Evolutionary conservation across 805 yeast species (phyloP), one percentile per base, ranked within the genome.

Genomic region (Saccharomycopsis selenospora): DNA sequence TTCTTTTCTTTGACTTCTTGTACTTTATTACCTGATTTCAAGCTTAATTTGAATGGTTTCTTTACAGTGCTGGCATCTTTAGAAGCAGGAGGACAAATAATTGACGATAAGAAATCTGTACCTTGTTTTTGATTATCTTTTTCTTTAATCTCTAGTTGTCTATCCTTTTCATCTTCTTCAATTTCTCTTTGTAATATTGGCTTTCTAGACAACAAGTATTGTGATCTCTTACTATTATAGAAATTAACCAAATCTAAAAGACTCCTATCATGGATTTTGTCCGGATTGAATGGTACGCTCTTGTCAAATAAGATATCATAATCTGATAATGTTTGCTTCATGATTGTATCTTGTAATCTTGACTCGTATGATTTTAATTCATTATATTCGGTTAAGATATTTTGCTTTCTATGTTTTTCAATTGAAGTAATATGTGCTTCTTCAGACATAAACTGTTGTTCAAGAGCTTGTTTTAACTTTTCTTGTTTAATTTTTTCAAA

Each of bases 151-250:
- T 67, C 73, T 18, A 65, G 69, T 42, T 63, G 62, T 46, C 66
- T 58, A 56, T 75, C 79, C 11, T 43, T 42, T 0, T 51, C 56
- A 55, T 78, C 84, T 26, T 53, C 45, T 13, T 61, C 62, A 40
- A 71, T 73, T 56, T 80, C 86, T 13, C 62, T 59, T 3, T 56
- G 29, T 47, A 68, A 62, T 40, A 59, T 65, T 8, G 60, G 59
- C 17, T 61, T 59, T 52, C 82, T 61, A 36, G 58, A 54, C 11
- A 69, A 68, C 17, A 71, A 49, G 52, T 76, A 77, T 24, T n/a
- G 7, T 2, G 43, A 6, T 3, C 26, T 40, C 36, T 51, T 45
- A 23, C 27, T 41, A 6, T 45, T n/a, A 29, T 51, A 51, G 7
- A 17, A 10, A 8, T 20, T 29, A 6, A 44, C 23, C n/a, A 41